Evolutionary conservation across 805 yeast genomes (phyloP), one percentile per base, ranked within the genome.

Genomic region (Candida orba): DNA sequence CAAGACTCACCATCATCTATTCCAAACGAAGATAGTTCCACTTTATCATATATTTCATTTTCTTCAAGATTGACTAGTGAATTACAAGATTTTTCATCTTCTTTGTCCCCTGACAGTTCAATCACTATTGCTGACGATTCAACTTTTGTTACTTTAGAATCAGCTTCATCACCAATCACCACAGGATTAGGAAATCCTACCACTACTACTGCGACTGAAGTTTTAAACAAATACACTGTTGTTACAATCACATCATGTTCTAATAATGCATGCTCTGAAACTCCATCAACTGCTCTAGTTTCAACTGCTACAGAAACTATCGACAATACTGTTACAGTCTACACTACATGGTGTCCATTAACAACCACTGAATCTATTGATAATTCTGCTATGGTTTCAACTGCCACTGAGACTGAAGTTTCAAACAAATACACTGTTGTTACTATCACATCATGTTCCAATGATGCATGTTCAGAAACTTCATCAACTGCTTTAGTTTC

Each of bases 261-360:
- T 1, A 55, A 48, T 38, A 36, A 43, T 23, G 9, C 20, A 18
- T 45, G 47, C 24, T 58, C 64, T 39, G 48, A 57, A 30, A 56
- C 65, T 14, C 13, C 36, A 1, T 39, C 62, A 13, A 47, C 54
- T 20, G 58, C 63, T 33, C 41, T 50, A 23, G 48, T 53, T 12
- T 51, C 58, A 8, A 52, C 57, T 14, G 48, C 48, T 4, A 57
- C 62, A 1, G 38, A 51, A 8, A 48, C 58, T 6, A 54, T 58
- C 5, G 41, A 56, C 34, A 65, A 65, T 18, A 22, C 15, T 14
- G 5, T 34, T 7, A 34, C 25, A 12, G 48, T 52, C 8, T 63
- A 56, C 43, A 57, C 24, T 6, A 34, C 36, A 13, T 34, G 24
- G 15, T 34, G 36, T 4, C 36, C 36, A 20, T n/a, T 32, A 7